A percentile compares a stretch with the other conserved stretches of the same genome.
These are phyloP conservation scores for Podochytrium sp. DNA, from an alignment of 192 early-diverging fungal species.

Conservation along the genomic window DNA sequence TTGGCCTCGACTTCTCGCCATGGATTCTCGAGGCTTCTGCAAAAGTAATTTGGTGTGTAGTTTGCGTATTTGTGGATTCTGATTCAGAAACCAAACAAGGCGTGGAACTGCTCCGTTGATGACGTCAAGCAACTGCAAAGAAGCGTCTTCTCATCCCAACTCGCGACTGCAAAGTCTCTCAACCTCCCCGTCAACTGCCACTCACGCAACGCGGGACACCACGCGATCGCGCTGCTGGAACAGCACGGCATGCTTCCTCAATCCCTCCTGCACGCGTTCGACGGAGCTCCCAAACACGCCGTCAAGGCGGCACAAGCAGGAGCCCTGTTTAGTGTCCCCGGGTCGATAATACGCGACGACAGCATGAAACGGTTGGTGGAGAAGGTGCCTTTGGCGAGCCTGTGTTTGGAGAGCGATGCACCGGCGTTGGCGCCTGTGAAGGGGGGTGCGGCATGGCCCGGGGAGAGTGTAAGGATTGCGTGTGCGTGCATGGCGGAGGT, in stretches of 20 bases:
- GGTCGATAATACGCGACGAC: slow-evolving; percentile 30
- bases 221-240: slow-evolving; percentile 46
- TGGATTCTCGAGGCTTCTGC: slow-evolving; percentile 30
- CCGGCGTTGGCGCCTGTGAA: slow-evolving; percentile 49
- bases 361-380: slow-evolving; percentile 40
- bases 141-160: slow-evolving; percentile 42
- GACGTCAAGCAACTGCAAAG: slow-evolving; percentile 35
- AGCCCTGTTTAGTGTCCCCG: slow-evolving; percentile 43
- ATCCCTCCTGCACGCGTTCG: slow-evolving; percentile 54
- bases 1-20: slow-evolving; percentile 55
- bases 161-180: slow-evolving; percentile 32
- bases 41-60: background rate
- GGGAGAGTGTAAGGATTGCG: slow-evolving; percentile 27
- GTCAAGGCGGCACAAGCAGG: slow-evolving; percentile 36
- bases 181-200: slow-evolving; percentile 51
- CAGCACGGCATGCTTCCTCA: slow-evolving; percentile 24
- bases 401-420: slow-evolving; percentile 58
- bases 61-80: background rate
- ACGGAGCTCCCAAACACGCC: slow-evolving; percentile 47
- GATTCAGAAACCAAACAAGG: background rate
- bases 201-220: slow-evolving; percentile 55
- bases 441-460: slow-evolving; percentile 35
- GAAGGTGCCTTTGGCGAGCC: slow-evolving; percentile 32
- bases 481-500: slow-evolving; percentile 37
- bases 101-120: background rate